A percentile compares a stretch with the other conserved stretches of the same genome.
These are phyloP conservation scores for Dendrostoma leiphaemia DNA, from an alignment of 2,329 filamentous ascomycete genomes.

Conservation along the genomic window DNA sequence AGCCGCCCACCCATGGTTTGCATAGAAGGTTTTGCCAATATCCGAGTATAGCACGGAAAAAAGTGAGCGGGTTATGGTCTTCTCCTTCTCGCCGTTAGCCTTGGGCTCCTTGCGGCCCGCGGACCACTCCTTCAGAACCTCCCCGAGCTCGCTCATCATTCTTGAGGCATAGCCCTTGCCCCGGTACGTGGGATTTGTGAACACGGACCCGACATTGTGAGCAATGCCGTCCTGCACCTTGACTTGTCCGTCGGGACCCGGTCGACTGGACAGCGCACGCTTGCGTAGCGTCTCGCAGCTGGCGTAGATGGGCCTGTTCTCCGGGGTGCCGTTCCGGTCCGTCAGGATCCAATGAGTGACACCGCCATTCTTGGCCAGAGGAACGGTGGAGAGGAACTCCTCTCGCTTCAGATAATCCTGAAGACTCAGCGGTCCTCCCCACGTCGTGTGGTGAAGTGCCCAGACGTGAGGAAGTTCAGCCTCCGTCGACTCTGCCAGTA, in stretches of 20 bases:
- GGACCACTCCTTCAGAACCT: constrained; percentile 34
- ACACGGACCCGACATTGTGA: constrained; percentile 81
- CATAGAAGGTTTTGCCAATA: constrained; percentile 82
- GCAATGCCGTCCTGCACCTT: constrained; percentile 55
- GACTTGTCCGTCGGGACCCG: constrained; percentile 29
- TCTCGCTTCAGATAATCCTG: constrained; percentile 61
- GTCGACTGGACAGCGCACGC: constrained; percentile 45
- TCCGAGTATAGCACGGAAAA: constrained; percentile 87
- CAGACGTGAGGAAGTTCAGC: constrained; percentile 55
- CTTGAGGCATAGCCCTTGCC: constrained; percentile 74
- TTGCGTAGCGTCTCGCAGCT: constrained; percentile 66
- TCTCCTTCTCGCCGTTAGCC: constrained; percentile 24
- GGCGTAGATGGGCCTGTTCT: constrained; percentile 54
- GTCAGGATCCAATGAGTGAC: constrained; percentile 66
- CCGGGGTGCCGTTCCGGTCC: constrained; percentile 34
- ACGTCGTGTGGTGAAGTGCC: constrained; percentile 53
- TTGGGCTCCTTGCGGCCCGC: constrained; percentile 11
- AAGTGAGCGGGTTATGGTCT: constrained; percentile 38
- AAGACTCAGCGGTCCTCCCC: constrained; percentile 56
- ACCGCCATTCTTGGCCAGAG: constrained; percentile 57
- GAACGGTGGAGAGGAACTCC: constrained; percentile 52
- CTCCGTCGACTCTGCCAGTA: constrained; percentile 55
- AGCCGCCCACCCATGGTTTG: constrained; percentile 71
- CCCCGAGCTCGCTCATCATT: constrained; percentile 68
- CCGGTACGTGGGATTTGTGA: constrained; percentile 64